Percentiles rank a stretch among this genome's conserved stretches.
Evolutionary conservation across 2,329 filamentous ascomycete genomes (phyloP).

Genomic region (Ceratocystis destructans): DNA sequence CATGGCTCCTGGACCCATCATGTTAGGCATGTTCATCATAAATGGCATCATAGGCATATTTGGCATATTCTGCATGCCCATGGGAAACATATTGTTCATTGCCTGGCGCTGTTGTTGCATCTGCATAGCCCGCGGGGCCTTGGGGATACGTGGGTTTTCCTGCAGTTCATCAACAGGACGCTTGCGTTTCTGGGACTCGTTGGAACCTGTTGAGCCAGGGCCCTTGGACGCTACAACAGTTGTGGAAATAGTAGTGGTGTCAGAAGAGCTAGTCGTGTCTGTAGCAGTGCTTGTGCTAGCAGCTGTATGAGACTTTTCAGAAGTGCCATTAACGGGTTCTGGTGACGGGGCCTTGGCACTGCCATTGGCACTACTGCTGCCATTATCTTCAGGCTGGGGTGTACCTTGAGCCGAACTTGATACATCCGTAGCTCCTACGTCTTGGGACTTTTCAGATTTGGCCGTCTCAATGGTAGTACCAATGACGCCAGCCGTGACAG

Average conservation of each 20-base stretch:
- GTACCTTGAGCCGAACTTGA: conserved; percentile 15
- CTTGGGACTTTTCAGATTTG: conserved; percentile 12
- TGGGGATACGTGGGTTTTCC: conserved; percentile 50
- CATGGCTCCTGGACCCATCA: conserved; percentile 21
- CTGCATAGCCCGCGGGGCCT: conserved; percentile 52
- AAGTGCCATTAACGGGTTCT: not conserved
- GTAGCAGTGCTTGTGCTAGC: conserved; percentile 1
- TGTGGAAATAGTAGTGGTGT: not conserved
- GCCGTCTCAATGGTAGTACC: not conserved
- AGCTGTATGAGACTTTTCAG: not conserved
- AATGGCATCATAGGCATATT: conserved; percentile 29
- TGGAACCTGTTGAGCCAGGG: not conserved
- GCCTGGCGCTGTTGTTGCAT: conserved; percentile 36
- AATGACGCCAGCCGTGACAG: conserved; percentile 8
- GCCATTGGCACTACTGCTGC: not conserved
- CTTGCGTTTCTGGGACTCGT: conserved; percentile 49
- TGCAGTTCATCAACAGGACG: conserved; percentile 61
- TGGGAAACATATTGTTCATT: conserved; percentile 32
- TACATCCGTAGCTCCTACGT: conserved; percentile 18
- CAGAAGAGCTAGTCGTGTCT: conserved; percentile 1
- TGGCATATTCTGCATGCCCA: conserved; percentile 26
- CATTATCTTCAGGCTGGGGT: conserved; percentile 27
- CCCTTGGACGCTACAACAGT: not conserved
- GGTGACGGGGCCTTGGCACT: conserved; percentile 13
- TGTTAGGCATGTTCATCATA: conserved; percentile 29